phyloP scores from a whole-genome alignment of 768 basidiomycete genomes.

The Suillus brevipes region DNA sequence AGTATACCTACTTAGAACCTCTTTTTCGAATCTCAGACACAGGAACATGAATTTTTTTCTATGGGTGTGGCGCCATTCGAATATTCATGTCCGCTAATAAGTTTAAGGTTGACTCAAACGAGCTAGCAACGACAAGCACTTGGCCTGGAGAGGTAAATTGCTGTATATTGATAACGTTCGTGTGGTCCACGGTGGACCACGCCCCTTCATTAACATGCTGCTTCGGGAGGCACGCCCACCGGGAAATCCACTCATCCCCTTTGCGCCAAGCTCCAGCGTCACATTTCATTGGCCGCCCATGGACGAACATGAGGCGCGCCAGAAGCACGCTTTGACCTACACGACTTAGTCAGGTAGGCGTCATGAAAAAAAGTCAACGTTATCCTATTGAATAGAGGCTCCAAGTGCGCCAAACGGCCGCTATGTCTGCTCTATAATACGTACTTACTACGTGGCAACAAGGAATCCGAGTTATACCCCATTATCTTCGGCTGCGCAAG shows the following conservation, averaged over 20 bases:
- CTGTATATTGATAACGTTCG: conserved; percentile 6
- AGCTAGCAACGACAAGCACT: conserved; percentile 1
- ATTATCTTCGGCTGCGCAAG: conserved; percentile 1
- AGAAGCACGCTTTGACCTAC: conserved; percentile 21
- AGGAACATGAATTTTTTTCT: conserved; percentile 35
- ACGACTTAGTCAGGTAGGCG: neutral
- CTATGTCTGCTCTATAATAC: neutral
- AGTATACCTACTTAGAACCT: conserved; percentile 31
- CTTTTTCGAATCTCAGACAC: neutral
- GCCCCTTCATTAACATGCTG: conserved; percentile 5
- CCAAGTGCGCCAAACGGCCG: too few species aligned
- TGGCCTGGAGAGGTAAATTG: conserved; percentile 2
- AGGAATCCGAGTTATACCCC: neutral
- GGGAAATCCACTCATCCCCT: conserved; percentile 3
- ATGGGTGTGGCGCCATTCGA: neutral
- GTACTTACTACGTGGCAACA: conserved; percentile 1
- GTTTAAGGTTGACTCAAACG: conserved; percentile 1
- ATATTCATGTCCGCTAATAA: conserved; percentile 3
- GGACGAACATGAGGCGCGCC: conserved; percentile 28
- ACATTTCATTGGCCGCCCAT: conserved; percentile 3
- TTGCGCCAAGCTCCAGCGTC: neutral
- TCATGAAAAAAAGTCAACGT: conserved; percentile 2
- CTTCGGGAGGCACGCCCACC: conserved; percentile 8
- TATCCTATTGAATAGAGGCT: neutral
- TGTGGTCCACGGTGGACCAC: neutral